Evolutionary conservation across 2,329 filamentous ascomycete genomes (phyloP).

Genomic region (Phialophora verrucosa): DNA sequence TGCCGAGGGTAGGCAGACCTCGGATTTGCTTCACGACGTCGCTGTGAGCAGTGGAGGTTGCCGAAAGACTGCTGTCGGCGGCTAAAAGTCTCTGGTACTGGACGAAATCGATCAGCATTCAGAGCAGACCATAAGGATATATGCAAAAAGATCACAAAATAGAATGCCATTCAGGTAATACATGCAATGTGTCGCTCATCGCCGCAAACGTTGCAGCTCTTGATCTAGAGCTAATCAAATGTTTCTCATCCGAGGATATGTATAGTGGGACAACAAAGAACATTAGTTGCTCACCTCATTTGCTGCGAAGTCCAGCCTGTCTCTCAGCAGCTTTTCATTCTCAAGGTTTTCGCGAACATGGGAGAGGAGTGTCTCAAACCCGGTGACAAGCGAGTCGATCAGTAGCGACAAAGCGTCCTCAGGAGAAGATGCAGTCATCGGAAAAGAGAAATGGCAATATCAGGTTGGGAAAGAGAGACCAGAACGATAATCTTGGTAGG

Average conservation of each 20-base stretch:
- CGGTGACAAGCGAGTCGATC: conserved; percentile 25
- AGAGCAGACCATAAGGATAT: conserved; percentile 26
- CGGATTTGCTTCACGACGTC: conserved; percentile 26
- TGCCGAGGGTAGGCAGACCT: conserved; percentile 52
- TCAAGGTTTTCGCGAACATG: conserved; percentile 20
- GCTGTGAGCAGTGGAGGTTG: conserved; percentile 23
- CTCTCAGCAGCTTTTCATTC: conserved; percentile 27
- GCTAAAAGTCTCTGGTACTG: conserved; percentile 47
- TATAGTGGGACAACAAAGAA: background rate
- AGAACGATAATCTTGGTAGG: background rate
- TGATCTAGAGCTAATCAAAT: conserved; percentile 81
- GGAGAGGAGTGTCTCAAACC: conserved; percentile 28
- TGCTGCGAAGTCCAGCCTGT: conserved; percentile 32
- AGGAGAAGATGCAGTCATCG: conserved; percentile 25
- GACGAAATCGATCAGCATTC: conserved; percentile 41
- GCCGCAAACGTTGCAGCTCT: conserved; percentile 64
- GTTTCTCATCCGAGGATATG: conserved; percentile 48
- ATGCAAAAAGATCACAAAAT: conserved; percentile 36
- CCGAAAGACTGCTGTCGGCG: conserved; percentile 30
- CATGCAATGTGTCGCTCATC: conserved; percentile 66
- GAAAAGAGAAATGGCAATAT: conserved; percentile 4
- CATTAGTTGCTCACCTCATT: conserved; percentile 29
- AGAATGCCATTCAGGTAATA: conserved; percentile 56
- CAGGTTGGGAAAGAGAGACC: background rate
- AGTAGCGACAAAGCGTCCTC: conserved; percentile 23